Evolutionary conservation across 1,139 yeast genomes (phyloP).

Genomic region (Blastobotrys elegans): DNA sequence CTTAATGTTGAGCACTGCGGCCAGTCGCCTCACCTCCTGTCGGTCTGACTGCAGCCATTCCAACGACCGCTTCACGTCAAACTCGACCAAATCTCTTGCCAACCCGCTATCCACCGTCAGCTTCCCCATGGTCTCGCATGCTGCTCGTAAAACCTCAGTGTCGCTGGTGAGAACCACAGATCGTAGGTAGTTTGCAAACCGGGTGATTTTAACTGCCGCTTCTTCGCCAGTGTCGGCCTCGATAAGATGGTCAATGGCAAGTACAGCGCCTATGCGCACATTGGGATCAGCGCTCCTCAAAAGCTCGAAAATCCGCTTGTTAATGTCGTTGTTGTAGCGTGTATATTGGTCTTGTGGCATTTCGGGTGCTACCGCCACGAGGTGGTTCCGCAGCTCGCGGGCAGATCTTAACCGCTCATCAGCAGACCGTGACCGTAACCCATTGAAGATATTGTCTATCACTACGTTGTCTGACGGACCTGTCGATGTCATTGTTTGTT

Average conservation of each 20-base stretch:
- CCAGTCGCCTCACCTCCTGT: conserved; percentile 81
- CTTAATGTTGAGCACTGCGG: conserved; percentile 78
- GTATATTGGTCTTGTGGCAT: conserved; percentile 72
- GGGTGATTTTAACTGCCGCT: conserved; percentile 80
- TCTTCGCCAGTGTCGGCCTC: conserved; percentile 73
- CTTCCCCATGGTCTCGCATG: conserved; percentile 81
- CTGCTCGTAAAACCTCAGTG: conserved; percentile 75
- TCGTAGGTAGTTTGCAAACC: conserved; percentile 83
- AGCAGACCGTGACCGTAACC: conserved; percentile 18
- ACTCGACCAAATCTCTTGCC: conserved; percentile 89
- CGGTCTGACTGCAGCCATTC: conserved; percentile 87
- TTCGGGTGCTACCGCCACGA: conserved; percentile 70
- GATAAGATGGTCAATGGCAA: conserved; percentile 83
- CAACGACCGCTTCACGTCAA: conserved; percentile 81
- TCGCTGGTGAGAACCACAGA: conserved; percentile 79
- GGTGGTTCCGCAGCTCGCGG: conserved; percentile 57
- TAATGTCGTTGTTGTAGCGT: conserved; percentile 77
- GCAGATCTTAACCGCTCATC: conserved; percentile 43
- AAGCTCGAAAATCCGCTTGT: conserved; percentile 80
- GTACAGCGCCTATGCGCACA: conserved; percentile 83
- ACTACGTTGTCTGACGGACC: conserved; percentile 12
- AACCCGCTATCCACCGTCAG: conserved; percentile 86
- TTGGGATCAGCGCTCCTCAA: conserved; percentile 67
- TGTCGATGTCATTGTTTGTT: conserved; percentile 9
- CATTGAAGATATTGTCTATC: conserved; percentile 15